phyloP scores from a whole-genome alignment of 73 alveolate genomes.

The Paramecium sexaurelia region DNA sequence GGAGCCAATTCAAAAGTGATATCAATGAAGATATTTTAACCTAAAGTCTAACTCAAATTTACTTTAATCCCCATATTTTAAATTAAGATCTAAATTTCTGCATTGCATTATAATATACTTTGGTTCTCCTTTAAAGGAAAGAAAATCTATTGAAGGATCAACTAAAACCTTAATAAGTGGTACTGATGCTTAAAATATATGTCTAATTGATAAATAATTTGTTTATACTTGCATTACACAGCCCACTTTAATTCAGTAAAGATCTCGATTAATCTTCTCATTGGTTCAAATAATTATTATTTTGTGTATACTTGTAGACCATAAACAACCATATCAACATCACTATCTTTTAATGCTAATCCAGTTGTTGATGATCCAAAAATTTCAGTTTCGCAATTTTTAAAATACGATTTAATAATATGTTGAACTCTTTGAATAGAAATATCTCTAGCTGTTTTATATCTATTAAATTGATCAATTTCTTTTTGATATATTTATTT shows the following conservation, averaged over 20 bases:
- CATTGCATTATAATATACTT: neutral
- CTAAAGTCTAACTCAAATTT: neutral
- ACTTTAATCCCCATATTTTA: neutral
- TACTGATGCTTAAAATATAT: conserved; percentile 48
- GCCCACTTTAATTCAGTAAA: conserved; percentile 8
- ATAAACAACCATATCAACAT: conserved; percentile 46
- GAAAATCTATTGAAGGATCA: conserved; percentile 40
- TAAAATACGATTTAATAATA: neutral
- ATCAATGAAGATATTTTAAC: neutral
- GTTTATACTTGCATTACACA: conserved; percentile 27
- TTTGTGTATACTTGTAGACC: neutral
- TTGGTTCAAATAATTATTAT: conserved; percentile 41
- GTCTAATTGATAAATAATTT: neutral
- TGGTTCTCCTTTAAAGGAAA: neutral
- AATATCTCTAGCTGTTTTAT: conserved; percentile 28
- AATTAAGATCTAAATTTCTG: neutral
- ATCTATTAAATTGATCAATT: neutral
- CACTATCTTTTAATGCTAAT: conserved; percentile 36
- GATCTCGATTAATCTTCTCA: conserved; percentile 11
- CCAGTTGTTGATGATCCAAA: conserved; percentile 49
- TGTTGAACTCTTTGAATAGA: neutral
- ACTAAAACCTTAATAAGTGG: conserved; percentile 5
- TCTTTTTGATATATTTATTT: neutral
- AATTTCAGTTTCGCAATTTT: conserved; percentile 3
- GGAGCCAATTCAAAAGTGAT: conserved; percentile 30